phyloP scores from a whole-genome alignment of 768 basidiomycete genomes.

The Lanmaoa pseudosensibilis region DNA sequence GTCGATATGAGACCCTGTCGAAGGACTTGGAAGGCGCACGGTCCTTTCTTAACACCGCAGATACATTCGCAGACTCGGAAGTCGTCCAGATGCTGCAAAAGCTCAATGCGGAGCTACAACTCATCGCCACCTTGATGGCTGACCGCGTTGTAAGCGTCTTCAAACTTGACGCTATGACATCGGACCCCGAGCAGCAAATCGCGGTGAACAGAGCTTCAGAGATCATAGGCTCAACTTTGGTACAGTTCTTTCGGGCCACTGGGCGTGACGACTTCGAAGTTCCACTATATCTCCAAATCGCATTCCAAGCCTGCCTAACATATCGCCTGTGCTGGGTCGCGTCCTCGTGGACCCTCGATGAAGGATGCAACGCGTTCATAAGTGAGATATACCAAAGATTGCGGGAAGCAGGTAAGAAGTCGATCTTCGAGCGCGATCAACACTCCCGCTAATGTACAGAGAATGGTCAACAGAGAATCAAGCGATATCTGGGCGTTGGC shows the following conservation, averaged over 20 bases:
- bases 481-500: conserved; percentile 6
- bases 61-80: neutral
- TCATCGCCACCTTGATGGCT: neutral
- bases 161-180: neutral
- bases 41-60: conserved; percentile 1
- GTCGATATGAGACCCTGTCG: neutral
- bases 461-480: conserved; percentile 1
- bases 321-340: neutral
- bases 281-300: conserved; percentile 8
- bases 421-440: neutral
- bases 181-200: neutral
- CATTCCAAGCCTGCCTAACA: conserved; percentile 7
- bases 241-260: neutral
- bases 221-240: neutral
- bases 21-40: conserved; percentile 1
- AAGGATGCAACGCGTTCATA: neutral
- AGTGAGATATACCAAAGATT: neutral
- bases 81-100: conserved; percentile 1
- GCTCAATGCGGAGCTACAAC: conserved; percentile 5
- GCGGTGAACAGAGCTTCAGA: neutral
- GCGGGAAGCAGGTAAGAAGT: neutral
- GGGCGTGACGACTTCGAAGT: neutral
- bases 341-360: conserved; percentile 11
- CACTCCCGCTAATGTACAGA: neutral
- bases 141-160: neutral